Conservation (phyloP, 2,329 filamentous ascomycete species). For the Coniochaeta sp. region DNA sequence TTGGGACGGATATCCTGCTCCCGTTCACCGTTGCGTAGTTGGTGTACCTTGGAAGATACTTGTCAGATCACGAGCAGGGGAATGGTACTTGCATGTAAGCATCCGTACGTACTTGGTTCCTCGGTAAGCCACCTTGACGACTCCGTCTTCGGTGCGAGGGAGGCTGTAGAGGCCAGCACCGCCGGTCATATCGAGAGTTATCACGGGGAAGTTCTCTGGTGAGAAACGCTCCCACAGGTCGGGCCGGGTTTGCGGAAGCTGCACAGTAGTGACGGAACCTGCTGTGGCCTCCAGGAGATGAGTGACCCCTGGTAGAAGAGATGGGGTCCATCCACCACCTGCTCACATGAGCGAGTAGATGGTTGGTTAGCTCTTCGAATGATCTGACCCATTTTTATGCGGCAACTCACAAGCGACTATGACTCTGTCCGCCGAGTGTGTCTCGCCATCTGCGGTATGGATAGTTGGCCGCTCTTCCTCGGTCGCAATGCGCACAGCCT, state of each 20-base stretch:
- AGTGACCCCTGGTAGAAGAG: constrained; percentile 30
- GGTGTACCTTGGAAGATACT: too few species aligned
- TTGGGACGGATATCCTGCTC: neutral
- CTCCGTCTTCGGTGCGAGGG: constrained; percentile 14
- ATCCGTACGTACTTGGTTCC: constrained; percentile 21
- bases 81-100: too few species aligned
- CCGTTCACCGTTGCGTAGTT: constrained; percentile 21
- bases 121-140: constrained; percentile 20
- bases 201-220: constrained; percentile 29
- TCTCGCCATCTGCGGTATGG: constrained; percentile 25
- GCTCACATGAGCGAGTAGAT: neutral
- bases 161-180: constrained; percentile 12
- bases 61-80: too few species aligned
- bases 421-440: constrained; percentile 22
- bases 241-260: too few species aligned
- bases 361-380: too few species aligned
- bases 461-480: constrained; percentile 25
- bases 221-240: constrained; percentile 30
- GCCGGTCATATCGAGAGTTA: constrained; percentile 3
- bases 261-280: too few species aligned
- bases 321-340: constrained; percentile 1
- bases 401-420: constrained; percentile 27
- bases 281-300: constrained; percentile 38
- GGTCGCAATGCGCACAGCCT: neutral
- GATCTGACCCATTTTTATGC: neutral